Conservation (phyloP, 148 eudicot genomes). For the Selenicereus undatus region DNA sequence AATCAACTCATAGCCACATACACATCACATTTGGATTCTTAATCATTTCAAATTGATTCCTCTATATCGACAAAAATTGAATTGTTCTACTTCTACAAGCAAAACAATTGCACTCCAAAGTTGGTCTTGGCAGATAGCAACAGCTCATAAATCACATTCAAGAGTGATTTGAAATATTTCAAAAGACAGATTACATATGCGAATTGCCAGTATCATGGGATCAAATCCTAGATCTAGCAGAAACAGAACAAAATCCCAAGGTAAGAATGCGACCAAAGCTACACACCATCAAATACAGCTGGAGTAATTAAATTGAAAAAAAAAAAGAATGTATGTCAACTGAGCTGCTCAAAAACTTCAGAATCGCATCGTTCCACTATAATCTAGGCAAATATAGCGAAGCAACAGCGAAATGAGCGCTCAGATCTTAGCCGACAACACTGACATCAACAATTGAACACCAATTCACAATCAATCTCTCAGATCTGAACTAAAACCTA, state of each 20-base stretch:
- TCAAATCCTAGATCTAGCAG: neutral
- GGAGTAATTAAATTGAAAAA: neutral
- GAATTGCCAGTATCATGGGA: neutral
- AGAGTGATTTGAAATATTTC: neutral
- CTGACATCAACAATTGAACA: neutral
- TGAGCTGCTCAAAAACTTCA: neutral
- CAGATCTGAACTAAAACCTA: neutral
- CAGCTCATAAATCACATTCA: neutral
- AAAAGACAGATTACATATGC: neutral
- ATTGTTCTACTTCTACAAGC: neutral
- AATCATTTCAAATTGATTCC: neutral
- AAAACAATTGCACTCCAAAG: neutral
- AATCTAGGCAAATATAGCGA: neutral
- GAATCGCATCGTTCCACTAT: neutral
- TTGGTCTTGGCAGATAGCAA: neutral
- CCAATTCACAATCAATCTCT: too few species aligned
- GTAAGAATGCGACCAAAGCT: neutral
- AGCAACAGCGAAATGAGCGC: neutral
- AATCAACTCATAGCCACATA: neutral
- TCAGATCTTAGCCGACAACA: constrained; percentile 1
- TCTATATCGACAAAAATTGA: neutral
- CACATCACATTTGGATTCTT: neutral
- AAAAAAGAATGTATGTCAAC: neutral
- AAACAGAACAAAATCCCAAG: neutral
- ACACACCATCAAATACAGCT: neutral